Conservation (phyloP, 1,139 yeast genomes). For the Pichia inconspicua region DNA sequence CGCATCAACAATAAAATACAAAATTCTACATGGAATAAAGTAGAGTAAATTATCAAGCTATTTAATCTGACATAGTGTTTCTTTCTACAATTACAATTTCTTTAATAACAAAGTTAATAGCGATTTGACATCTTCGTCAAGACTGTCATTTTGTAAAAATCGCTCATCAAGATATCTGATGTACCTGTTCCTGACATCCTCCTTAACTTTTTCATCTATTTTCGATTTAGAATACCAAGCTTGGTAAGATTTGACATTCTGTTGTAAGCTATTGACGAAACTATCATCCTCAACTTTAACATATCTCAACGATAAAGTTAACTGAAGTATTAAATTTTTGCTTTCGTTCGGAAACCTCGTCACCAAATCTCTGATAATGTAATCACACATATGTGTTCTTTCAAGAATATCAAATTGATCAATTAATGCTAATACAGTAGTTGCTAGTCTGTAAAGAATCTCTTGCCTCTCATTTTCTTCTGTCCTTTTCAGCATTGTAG, state of each 20-base stretch:
- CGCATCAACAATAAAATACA: conserved; percentile 17
- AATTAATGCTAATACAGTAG: conserved; percentile 45
- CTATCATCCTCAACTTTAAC: conserved; percentile 30
- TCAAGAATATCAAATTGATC: conserved; percentile 65
- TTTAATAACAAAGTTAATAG: conserved; percentile 20
- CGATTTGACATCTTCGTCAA: conserved; percentile 14
- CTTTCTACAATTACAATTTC: conserved; percentile 14
- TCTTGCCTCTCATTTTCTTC: conserved; percentile 25
- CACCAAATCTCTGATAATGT: conserved; percentile 49
- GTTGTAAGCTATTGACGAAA: conserved; percentile 57
- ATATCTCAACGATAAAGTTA: conserved; percentile 62
- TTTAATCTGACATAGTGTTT: neutral
- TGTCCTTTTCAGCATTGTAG: conserved; percentile 36
- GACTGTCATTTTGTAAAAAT: conserved; percentile 16
- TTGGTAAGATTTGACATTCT: conserved; percentile 61
- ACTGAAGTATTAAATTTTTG: conserved; percentile 45
- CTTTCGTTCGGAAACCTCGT: conserved; percentile 32
- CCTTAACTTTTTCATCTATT: conserved; percentile 29
- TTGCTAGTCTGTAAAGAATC: conserved; percentile 27
- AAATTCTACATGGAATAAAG: conserved; percentile 19
- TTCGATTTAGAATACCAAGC: conserved; percentile 32
- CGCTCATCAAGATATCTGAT: conserved; percentile 29
- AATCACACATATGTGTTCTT: conserved; percentile 58
- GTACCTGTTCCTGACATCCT: conserved; percentile 39
- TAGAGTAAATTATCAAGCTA: conserved; percentile 13